Conservation (phyloP, 345 rosid genomes). For the Clarkia xantiana region DNA sequence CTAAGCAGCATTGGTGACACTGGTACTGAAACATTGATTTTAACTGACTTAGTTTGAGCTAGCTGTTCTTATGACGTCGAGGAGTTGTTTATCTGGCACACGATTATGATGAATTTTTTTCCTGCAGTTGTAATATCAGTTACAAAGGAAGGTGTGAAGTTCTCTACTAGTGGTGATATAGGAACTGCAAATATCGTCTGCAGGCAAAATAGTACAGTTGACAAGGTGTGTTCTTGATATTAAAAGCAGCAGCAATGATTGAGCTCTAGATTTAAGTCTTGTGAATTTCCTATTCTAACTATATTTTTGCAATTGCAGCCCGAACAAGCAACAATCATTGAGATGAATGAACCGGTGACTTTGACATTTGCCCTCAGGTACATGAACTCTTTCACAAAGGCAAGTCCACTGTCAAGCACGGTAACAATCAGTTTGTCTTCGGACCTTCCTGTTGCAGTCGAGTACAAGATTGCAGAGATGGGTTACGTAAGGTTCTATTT, state of each 20-base stretch:
- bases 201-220: slow-evolving; percentile 58
- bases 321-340: slow-evolving; percentile 70
- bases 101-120: background rate
- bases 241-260: background rate
- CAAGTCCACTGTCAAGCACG: slow-evolving; percentile 63
- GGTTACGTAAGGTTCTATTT: slow-evolving; percentile 81
- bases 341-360: slow-evolving; percentile 93
- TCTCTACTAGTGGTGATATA: slow-evolving; percentile 40
- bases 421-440: slow-evolving; percentile 91
- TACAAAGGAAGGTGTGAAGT: slow-evolving; percentile 35
- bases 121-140: slow-evolving; percentile 29
- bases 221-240: slow-evolving; percentile 35
- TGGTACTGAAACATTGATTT: slow-evolving; percentile 21
- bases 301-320: slow-evolving; percentile 41
- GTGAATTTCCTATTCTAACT: slow-evolving; percentile 1
- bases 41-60: background rate
- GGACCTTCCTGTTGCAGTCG: slow-evolving; percentile 87
- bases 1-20: slow-evolving; percentile 92
- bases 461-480: slow-evolving; percentile 96
- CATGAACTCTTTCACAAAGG: slow-evolving; percentile 96
- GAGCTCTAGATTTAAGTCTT: background rate
- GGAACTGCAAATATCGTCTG: slow-evolving; percentile 61
- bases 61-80: no score
- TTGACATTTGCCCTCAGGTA: slow-evolving; percentile 89
- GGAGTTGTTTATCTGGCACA: no score